Evolutionary conservation across 1,284 basidiomycete genomes (phyloP), one percentile per base, ranked within the genome.

Genomic region (Pseudozyma sp.): DNA sequence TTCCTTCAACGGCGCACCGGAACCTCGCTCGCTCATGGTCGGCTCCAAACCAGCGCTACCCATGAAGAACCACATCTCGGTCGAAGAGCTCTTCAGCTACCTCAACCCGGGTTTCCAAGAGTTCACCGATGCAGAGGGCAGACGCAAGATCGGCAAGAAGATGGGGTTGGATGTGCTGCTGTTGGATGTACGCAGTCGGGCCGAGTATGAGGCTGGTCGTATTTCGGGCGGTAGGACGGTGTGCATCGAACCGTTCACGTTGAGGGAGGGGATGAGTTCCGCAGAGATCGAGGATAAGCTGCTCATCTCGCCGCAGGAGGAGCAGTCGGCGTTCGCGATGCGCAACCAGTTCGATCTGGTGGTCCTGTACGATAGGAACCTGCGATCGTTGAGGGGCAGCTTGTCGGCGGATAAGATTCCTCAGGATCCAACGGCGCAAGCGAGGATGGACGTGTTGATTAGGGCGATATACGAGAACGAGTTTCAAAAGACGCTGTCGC

Each of bases 311-410:
- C 92, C 94, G 0, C 87, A 88, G 29, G 84, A 88, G 40, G 94
- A 97, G 85, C 88, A 87, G 43, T 87, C 87, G 1, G 86, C 92
- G 17, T 98, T 97, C 84, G 85, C 87, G 30, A 90, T 92, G 61
- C 91, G 96, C 31, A 89, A 94, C 81, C 90, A 91, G 77, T 97
- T 92, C 84, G 94, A 98, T 76, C 85, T 97, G 14, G 89, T 98
- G n/a, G 92, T 92, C 10, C 86, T 98, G 3, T 94, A 94, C 84
- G 95, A 99, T 84, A 85, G 89, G 46, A 85, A 74, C 40, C 67
- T 74, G 13, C 67, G 71, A 33, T 44, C 71, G 31, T 55, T 74
- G 2, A 52, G 71, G 13, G 56, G 67, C 14, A 60, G 50, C 49
- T 30, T 48, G 1, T 52, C 66, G 7, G 48, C 47, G 11, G 66